These are phyloP conservation scores for Melaleuca quinquenervia DNA, from an alignment of 345 rosid genomes.

Conservation along the genomic window DNA sequence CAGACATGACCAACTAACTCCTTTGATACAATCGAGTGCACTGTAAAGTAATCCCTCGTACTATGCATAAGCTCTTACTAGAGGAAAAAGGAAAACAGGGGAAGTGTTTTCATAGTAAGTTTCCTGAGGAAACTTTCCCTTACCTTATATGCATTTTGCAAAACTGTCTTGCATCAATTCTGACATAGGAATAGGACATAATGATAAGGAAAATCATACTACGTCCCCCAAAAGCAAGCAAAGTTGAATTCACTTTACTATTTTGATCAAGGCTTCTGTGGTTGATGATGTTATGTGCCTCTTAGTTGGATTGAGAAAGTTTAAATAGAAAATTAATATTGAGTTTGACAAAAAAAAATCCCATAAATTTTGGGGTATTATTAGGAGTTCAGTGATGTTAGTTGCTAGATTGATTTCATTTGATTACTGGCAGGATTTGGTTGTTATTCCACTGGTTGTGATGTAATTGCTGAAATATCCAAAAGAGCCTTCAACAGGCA, in stretches of 20 bases:
- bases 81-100: neutral
- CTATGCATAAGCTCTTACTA: neutral
- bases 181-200: neutral
- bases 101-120: neutral
- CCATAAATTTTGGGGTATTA: neutral
- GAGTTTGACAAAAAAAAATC: neutral
- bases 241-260: neutral
- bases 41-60: neutral
- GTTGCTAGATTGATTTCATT: neutral
- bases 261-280: neutral
- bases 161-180: neutral
- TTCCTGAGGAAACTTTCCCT: neutral
- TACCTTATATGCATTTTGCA: neutral
- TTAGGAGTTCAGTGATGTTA: neutral
- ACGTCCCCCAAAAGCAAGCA: neutral
- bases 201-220: neutral
- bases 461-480: neutral
- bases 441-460: neutral
- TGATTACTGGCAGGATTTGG: neutral
- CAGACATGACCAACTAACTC: neutral
- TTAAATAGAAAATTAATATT: too few species aligned
- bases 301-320: neutral
- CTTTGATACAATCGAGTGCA: neutral
- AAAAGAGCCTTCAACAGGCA: neutral
- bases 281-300: neutral